phyloP scores from a whole-genome alignment of 495 filamentous ascomycete species.

The Aspergillus funiculosus region DNA sequence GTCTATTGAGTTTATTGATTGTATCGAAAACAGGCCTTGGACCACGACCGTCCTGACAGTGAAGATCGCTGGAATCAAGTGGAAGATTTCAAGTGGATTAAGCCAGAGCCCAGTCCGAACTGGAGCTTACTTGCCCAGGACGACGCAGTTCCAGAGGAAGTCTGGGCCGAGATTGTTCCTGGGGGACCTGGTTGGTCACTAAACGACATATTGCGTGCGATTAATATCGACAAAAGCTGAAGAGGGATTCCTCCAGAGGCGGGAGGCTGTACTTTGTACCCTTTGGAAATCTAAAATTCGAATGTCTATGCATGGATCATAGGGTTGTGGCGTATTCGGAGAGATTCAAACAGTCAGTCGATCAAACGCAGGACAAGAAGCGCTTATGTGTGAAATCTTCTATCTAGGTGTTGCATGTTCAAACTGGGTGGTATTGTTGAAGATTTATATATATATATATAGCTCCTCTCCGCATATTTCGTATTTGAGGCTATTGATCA shows the following conservation, averaged over 20 bases:
- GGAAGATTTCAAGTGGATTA: constrained; percentile 97
- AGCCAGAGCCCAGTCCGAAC: constrained; percentile 77
- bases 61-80: constrained; percentile 79
- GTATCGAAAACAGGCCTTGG: constrained; percentile 25
- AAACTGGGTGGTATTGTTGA: neutral
- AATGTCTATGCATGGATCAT: too few relatives aligned
- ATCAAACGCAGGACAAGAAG: too few relatives aligned
- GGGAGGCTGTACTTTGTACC: too few relatives aligned
- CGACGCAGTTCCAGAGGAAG: constrained; percentile 53
- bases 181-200: constrained; percentile 56
- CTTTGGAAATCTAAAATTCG: too few relatives aligned
- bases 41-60: constrained; percentile 32
- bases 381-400: neutral
- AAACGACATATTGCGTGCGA: constrained; percentile 61
- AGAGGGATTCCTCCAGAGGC: neutral
- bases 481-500: too few relatives aligned
- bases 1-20: neutral
- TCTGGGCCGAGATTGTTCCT: constrained; percentile 67
- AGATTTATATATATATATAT: neutral
- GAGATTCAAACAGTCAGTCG: too few relatives aligned
- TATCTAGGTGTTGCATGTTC: neutral
- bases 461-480: too few relatives aligned
- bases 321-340: too few relatives aligned
- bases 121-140: constrained; percentile 65
- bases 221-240: constrained; percentile 40